These are phyloP conservation scores for Lactarius quietus DNA, from an alignment of 768 basidiomycete species.

Conservation along the genomic window DNA sequence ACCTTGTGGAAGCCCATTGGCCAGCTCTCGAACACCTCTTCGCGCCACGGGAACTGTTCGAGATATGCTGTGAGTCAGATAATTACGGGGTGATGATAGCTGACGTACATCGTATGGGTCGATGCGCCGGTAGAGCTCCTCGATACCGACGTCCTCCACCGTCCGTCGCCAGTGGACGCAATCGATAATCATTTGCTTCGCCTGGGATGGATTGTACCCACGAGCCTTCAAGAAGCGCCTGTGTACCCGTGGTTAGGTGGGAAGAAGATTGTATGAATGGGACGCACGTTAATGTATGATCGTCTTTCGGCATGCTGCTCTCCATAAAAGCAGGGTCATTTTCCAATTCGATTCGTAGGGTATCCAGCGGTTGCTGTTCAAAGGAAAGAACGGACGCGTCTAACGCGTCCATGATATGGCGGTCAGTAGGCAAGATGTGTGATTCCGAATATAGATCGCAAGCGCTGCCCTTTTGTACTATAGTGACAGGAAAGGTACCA, in stretches of 20 bases:
- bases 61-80: no score
- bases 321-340: constrained; percentile 8
- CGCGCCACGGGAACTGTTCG: constrained; percentile 62
- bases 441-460: background rate
- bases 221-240: constrained; percentile 79
- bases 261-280: background rate
- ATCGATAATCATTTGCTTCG: constrained; percentile 62
- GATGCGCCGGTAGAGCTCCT: constrained; percentile 54
- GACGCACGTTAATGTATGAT: constrained; percentile 17
- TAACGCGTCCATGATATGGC: constrained; percentile 18
- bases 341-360: constrained; percentile 13
- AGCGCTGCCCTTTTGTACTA: background rate
- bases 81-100: background rate
- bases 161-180: constrained; percentile 68
- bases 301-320: constrained; percentile 20
- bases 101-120: constrained; percentile 73
- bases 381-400: constrained; percentile 9
- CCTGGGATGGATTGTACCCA: constrained; percentile 53
- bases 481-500: background rate
- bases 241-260: background rate
- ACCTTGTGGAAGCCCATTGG: constrained; percentile 79
- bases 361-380: constrained; percentile 18
- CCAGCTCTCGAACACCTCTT: constrained; percentile 70
- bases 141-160: constrained; percentile 61
- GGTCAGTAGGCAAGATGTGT: constrained; percentile 2